Base-by-base conservation (phyloP, 2,329 filamentous ascomycete species). In the Calonectria pteridis region DNA sequence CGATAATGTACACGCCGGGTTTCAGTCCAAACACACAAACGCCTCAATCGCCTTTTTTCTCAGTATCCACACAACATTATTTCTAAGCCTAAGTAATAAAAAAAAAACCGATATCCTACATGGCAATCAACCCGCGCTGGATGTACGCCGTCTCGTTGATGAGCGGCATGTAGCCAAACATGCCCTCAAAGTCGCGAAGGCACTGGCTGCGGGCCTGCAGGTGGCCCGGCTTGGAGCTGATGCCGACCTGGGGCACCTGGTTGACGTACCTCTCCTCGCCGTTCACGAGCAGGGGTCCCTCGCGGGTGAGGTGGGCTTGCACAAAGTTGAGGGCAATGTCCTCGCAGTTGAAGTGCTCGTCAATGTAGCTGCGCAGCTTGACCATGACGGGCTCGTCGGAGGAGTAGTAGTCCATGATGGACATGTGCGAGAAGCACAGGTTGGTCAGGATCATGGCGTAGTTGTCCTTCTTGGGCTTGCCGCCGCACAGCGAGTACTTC, bases 311-410 rank as follows among this genome's bases (percentile, higher is more conserved):
- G 20, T 81, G 74, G 2, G 82, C 81, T 9, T 81, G 78, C n/a
- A 85, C 76, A 58, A 81, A 85, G 76, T 86, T 86, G 67, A 86
- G 72, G n/a, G 83, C 85, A 72, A 86, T 81, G 62, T 86, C 84
- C 73, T 86, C 85, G 79, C 85, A 86, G 76, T 86, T 86, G 78
- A 84, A 82, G 59, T 82, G 77, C 26, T 82, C 73, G n/a, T 86
- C 84, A 16, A 86, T 84, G 69, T 85, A 84, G 0, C 81, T 75
- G 5, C 85, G 82, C 29, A 86, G 80, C 65, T 77, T 77, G 5
- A 74, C 77, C 73, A 82, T 79, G 49, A 76, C 67, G 1, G 77
- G 77, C n/a, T 83, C 82, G 16, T 81, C 79, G 2, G 84, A 84
- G 0, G 80, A 84, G 77, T 85, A 85, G 67, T 82, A 84, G 65